Conservation (phyloP, 441 rosid genomes). For the Bruguiera hainesii region DNA sequence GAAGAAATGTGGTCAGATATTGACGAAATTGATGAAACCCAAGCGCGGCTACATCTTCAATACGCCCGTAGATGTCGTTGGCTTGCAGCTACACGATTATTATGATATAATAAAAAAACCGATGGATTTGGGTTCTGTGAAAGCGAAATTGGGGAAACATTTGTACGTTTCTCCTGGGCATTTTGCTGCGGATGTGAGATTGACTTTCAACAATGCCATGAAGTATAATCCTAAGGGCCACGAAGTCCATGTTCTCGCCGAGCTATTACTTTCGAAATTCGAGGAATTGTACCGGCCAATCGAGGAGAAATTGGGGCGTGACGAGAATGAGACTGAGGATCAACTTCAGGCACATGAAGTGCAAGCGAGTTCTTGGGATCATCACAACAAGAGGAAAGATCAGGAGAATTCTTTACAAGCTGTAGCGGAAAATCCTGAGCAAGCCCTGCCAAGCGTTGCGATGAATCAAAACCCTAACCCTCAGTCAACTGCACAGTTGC, state of each 20-base stretch:
- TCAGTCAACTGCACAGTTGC: conserved; percentile 32
- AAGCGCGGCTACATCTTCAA: conserved; percentile 66
- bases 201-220: conserved; percentile 83
- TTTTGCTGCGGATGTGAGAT: conserved; percentile 75
- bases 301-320: conserved; percentile 34
- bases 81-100: conserved; percentile 69
- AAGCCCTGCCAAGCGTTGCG: not conserved
- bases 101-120: conserved; percentile 59
- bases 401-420: conserved; percentile 21
- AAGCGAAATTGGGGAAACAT: conserved; percentile 47
- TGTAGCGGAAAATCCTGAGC: conserved; percentile 27
- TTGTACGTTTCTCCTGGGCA: conserved; percentile 54
- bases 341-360: conserved; percentile 29
- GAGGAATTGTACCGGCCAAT: conserved; percentile 54
- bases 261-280: conserved; percentile 45
- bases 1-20: conserved; percentile 57
- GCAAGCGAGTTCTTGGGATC: conserved; percentile 57
- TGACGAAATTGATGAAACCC: conserved; percentile 74
- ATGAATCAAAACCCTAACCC: conserved; percentile 22
- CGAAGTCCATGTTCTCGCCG: conserved; percentile 57
- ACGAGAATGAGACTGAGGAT: conserved; percentile 25
- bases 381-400: conserved; percentile 23
- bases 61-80: conserved; percentile 68
- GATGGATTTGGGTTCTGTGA: conserved; percentile 92
- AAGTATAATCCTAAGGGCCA: conserved; percentile 78